phyloP scores from a whole-genome alignment of 306 rosid genomes.

The Argentina anserina region DNA sequence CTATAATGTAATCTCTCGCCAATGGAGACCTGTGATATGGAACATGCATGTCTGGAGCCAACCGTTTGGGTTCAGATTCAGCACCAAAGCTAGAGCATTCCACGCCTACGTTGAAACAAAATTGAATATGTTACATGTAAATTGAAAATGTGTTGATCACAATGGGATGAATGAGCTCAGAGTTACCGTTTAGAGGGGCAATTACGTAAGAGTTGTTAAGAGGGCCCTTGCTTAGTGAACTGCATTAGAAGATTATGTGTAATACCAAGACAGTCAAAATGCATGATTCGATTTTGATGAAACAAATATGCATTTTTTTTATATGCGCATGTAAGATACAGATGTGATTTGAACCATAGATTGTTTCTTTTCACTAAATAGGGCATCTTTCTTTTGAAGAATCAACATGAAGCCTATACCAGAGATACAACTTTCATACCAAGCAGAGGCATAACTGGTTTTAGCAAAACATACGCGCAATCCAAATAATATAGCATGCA shows the following conservation, averaged over 20 bases:
- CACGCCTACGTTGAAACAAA: no score
- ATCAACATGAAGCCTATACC: slow-evolving; percentile 13
- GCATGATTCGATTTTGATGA: neutral
- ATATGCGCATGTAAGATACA: neutral
- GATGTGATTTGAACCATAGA: neutral
- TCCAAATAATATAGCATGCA: slow-evolving; percentile 22
- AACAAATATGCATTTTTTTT: neutral
- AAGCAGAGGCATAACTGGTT: slow-evolving; percentile 26
- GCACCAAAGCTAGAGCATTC: no score
- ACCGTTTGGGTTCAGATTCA: no score
- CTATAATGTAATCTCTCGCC: no score
- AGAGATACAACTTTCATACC: slow-evolving; percentile 32
- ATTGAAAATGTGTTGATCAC: no score
- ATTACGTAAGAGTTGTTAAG: no score
- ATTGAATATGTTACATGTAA: no score
- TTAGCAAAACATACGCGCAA: slow-evolving; percentile 11
- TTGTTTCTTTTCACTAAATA: neutral
- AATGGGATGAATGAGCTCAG: no score
- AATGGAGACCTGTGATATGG: no score
- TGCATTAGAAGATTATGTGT: neutral
- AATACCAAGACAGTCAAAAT: neutral
- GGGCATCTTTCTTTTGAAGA: neutral
- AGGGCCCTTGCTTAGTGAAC: no score
- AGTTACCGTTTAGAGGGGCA: no score
- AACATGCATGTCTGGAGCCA: no score